A percentile compares a stretch with the other conserved stretches of the same genome.
Conservation (phyloP, 768 basidiomycete species). For the Boletus rubroflammeus region DNA sequence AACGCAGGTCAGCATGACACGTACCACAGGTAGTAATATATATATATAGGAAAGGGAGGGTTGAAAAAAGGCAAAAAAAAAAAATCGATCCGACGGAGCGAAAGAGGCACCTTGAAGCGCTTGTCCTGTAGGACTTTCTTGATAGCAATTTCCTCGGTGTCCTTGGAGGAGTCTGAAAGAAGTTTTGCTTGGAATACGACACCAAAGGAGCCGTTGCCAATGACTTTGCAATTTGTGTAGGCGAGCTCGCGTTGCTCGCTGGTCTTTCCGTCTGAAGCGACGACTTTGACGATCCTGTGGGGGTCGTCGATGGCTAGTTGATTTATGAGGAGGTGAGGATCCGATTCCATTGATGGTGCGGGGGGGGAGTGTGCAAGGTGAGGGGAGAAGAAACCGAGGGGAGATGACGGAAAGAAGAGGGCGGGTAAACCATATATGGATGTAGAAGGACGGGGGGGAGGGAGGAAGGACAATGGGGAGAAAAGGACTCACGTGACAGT, state of each 20-base stretch:
- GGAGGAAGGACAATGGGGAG: slow-evolving; percentile 15
- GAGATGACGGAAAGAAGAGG: slow-evolving; percentile 22
- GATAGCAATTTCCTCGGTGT: slow-evolving; percentile 90
- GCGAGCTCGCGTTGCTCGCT: slow-evolving; percentile 84
- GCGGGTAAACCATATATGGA: slow-evolving; percentile 31
- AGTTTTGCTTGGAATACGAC: slow-evolving; percentile 97
- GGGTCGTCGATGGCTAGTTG: slow-evolving; percentile 86
- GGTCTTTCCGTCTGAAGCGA: slow-evolving; percentile 91
- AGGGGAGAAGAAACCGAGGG: slow-evolving; percentile 38
- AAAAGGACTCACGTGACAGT: slow-evolving; percentile 66
- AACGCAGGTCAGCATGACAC: slow-evolving; percentile 14
- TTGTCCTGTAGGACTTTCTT: slow-evolving; percentile 99
- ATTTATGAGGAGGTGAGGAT: slow-evolving; percentile 24
- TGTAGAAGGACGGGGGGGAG: slow-evolving; percentile 13
- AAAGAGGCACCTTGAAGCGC: slow-evolving; percentile 88
- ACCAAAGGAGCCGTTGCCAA: slow-evolving; percentile 98
- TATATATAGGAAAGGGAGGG: neutral
- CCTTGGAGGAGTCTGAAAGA: slow-evolving; percentile 56
- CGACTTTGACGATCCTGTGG: slow-evolving; percentile 91
- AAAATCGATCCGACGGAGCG: neutral
- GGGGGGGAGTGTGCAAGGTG: slow-evolving; percentile 20
- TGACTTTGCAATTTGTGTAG: slow-evolving; percentile 97
- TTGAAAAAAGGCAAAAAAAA: slow-evolving; percentile 10
- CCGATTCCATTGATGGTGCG: slow-evolving; percentile 26
- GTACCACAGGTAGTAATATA: neutral